Conservation (phyloP, 2,329 filamentous ascomycete genomes). For the Simplicillium sp. region DNA sequence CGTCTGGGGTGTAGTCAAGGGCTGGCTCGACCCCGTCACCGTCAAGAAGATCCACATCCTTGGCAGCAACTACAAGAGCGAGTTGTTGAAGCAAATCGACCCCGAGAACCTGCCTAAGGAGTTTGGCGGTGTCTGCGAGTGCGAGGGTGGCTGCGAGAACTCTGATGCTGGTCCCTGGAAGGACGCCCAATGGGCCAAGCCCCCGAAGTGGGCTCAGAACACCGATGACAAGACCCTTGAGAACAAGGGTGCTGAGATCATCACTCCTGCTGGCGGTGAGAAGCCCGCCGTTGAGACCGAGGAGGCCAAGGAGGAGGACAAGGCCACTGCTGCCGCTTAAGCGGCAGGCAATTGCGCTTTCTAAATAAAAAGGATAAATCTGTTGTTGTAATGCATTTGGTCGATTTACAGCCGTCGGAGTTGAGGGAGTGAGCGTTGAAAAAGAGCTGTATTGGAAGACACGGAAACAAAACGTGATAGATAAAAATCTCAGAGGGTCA, state of each 20-base stretch:
- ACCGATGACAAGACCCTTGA: constrained; percentile 23
- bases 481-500: not conserved
- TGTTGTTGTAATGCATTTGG: too few relatives aligned
- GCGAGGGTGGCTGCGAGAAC: constrained; percentile 70
- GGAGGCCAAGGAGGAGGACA: constrained; percentile 22
- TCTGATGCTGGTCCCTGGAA: constrained; percentile 90
- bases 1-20: constrained; percentile 80
- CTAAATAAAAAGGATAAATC: too few relatives aligned
- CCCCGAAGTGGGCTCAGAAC: constrained; percentile 54
- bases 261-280: constrained; percentile 16
- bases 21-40: constrained; percentile 93
- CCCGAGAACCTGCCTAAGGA: constrained; percentile 80
- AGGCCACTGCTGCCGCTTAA: constrained; percentile 17
- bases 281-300: constrained; percentile 19
- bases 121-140: constrained; percentile 79
- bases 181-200: constrained; percentile 56
- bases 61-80: constrained; percentile 69
- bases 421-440: not conserved
- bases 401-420: too few relatives aligned
- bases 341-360: not conserved
- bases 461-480: not conserved
- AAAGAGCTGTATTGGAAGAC: not conserved
- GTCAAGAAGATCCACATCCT: constrained; percentile 93
- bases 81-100: constrained; percentile 76
- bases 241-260: constrained; percentile 28